Base-by-base conservation (phyloP, 352 stramenopile genomes). In the Sclerospora graminicola region DNA sequence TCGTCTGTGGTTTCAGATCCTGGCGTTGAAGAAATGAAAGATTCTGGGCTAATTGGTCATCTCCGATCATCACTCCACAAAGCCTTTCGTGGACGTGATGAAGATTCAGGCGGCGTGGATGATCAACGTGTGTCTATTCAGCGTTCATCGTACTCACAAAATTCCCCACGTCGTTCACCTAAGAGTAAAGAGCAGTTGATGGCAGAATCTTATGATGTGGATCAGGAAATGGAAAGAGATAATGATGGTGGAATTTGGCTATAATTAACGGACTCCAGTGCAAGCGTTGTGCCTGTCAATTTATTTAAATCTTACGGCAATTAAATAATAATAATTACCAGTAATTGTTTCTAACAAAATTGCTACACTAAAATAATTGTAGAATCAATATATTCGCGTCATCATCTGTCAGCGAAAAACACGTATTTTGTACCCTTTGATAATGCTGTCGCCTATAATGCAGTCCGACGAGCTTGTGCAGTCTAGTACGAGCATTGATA, bases 181-280 rank as follows among this genome's bases (percentile, higher is more conserved):
- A 52, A 45, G n/a, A 37, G 32, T 26, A 36, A 57, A 1, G 38
- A 52, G 0, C 43, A 59, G 9, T 43, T 34, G 11, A 49, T 60
- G 10, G 52, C 57, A 16, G 51, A 45, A 4, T 49, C 53, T 20
- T 51, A 62, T 16, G 64, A 76, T 13, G 42, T 57, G 8, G 58
- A 72, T 9, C 45, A 66, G 5, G 60, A 62, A 9, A 48, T 54
- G 29, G 48, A 59, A 31, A 44, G 51, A 60, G 55, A 51, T 4
- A 36, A 56, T 19, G 68, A 84, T 42, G 72, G 72, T 1, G 72
- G 72, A 2, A 48, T 84, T 9, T 84, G 69, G 69, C 41, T 82
- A 23, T 84, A 69, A 56, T 24, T 9, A 29, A 46, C 19, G 11
- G 4, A 39, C 18, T 13, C 15, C 13, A 15, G 15, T 15, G 10